Evolutionary conservation across 495 filamentous ascomycete genomes (phyloP).

Genomic region (Annulohypoxylon bovei): DNA sequence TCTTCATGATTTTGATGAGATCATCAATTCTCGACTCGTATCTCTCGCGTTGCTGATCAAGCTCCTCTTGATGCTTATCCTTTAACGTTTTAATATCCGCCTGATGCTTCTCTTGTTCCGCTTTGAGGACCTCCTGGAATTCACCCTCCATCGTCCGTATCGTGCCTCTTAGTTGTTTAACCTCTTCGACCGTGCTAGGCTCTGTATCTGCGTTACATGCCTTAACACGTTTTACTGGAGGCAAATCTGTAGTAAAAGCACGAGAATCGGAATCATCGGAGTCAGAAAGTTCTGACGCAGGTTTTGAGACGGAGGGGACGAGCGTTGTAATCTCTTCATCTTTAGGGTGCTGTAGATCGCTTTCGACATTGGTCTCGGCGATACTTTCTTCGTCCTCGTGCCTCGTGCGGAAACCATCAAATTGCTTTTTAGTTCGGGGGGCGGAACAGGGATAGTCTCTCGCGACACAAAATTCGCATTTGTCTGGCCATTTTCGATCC

Average conservation of each 20-base stretch:
- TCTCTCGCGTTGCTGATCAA: conserved; percentile 4
- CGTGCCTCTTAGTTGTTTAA: not conserved
- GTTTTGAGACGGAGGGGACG: not conserved
- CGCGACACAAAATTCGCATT: conserved; percentile 5
- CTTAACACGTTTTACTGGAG: not conserved
- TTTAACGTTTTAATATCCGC: not conserved
- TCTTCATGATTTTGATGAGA: conserved; percentile 24
- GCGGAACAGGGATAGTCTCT: conserved; percentile 1
- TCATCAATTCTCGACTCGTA: conserved; percentile 18
- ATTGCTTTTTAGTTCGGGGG: conserved; percentile 9
- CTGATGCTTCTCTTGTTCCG: conserved; percentile 7
- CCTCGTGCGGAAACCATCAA: not conserved
- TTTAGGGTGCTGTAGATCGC: no score
- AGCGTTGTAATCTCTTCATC: not conserved
- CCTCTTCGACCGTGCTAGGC: not conserved
- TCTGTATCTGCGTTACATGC: not conserved
- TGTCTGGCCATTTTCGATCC: conserved; percentile 4
- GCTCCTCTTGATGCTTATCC: conserved; percentile 10
- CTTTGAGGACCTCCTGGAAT: conserved; percentile 9
- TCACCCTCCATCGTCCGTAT: conserved; percentile 12
- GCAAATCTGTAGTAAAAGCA: not conserved
- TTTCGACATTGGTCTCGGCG: not conserved
- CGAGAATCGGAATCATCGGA: not conserved
- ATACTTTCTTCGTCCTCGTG: not conserved
- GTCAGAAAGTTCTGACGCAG: not conserved